These are phyloP conservation scores for Sarocladium strictum DNA, from an alignment of 2,329 filamentous ascomycete species.

Conservation along the genomic window DNA sequence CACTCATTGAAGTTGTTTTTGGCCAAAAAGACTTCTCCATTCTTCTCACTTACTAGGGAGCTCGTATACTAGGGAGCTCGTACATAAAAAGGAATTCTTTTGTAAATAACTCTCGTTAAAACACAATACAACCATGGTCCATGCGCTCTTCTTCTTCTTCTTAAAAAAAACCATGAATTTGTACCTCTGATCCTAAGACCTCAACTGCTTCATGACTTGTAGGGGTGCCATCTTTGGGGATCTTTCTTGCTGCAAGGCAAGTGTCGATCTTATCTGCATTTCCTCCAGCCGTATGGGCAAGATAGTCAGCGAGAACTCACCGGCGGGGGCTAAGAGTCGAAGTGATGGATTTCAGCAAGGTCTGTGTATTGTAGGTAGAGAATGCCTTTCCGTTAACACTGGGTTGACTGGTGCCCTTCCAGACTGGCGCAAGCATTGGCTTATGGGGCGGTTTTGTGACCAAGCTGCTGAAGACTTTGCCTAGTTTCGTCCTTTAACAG, in stretches of 20 bases:
- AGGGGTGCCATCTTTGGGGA: neutral
- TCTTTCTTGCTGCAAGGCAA: neutral
- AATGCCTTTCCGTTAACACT: conserved; percentile 12
- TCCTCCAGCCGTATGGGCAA: neutral
- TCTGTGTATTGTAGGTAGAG: neutral
- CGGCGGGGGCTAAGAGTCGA: neutral
- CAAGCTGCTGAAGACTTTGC: conserved; percentile 13
- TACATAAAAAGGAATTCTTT: too few species aligned
- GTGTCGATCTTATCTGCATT: neutral
- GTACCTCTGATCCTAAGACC: too few species aligned
- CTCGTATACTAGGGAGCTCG: neutral
- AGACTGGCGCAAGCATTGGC: conserved; percentile 12
- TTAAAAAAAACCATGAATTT: too few species aligned
- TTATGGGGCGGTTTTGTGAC: conserved; percentile 13
- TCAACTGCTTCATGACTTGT: neutral
- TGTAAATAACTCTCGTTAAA: too few species aligned
- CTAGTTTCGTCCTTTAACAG: conserved; percentile 12
- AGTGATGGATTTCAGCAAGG: neutral
- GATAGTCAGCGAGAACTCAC: neutral
- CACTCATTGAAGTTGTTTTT: too few species aligned
- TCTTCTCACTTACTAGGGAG: neutral
- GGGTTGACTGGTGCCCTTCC: conserved; percentile 13
- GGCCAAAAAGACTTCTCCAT: neutral
- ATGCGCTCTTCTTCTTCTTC: too few species aligned
- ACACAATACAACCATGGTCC: too few species aligned